Conservation (phyloP, 352 stramenopile genomes). For the Globisporangium uncinulatum region DNA sequence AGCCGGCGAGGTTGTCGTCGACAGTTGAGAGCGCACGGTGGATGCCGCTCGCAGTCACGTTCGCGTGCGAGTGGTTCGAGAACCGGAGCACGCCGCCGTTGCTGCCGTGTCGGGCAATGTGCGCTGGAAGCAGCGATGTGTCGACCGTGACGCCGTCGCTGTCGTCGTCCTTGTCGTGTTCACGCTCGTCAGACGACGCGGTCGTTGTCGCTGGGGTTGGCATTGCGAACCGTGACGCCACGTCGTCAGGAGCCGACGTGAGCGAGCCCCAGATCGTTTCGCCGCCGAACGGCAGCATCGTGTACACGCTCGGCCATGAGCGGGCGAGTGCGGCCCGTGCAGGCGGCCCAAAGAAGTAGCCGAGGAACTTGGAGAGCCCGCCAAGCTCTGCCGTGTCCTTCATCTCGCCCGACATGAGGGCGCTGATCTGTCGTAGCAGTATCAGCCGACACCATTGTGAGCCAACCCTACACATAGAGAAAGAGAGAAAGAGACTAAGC, state of each 20-base stretch:
- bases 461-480: not conserved
- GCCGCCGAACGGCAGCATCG: slow-evolving; percentile 92
- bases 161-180: slow-evolving; percentile 6
- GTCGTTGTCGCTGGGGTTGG: slow-evolving; percentile 19
- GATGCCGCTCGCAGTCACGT: slow-evolving; percentile 46
- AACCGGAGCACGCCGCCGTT: slow-evolving; percentile 55
- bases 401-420: slow-evolving; percentile 93
- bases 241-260: slow-evolving; percentile 54
- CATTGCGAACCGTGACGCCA: slow-evolving; percentile 51
- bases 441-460: not conserved
- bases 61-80: slow-evolving; percentile 37
- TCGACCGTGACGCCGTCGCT: slow-evolving; percentile 20
- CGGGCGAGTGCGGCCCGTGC: slow-evolving; percentile 50
- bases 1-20: slow-evolving; percentile 41
- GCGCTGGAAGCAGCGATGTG: slow-evolving; percentile 27
- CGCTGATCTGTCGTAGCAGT: slow-evolving; percentile 45
- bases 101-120: slow-evolving; percentile 39
- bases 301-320: slow-evolving; percentile 81
- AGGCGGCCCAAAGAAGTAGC: slow-evolving; percentile 67
- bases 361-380: slow-evolving; percentile 80
- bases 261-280: slow-evolving; percentile 82
- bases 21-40: slow-evolving; percentile 41
- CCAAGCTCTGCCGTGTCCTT: slow-evolving; percentile 91
- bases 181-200: not conserved
- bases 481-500: not conserved